Conservation (phyloP, 164 flowering plant genomes). For the Annona squamosa region DNA sequence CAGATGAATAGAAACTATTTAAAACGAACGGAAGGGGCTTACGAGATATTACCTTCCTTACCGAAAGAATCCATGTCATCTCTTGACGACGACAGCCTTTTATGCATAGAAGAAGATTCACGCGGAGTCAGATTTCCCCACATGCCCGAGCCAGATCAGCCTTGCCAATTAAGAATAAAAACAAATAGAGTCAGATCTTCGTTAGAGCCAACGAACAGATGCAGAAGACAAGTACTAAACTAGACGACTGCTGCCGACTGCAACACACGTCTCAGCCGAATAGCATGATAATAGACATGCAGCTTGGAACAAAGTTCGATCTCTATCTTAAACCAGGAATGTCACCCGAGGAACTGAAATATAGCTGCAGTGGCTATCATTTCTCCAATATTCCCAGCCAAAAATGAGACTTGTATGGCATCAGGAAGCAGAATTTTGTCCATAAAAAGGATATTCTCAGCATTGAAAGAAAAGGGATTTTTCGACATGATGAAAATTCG, state of each 20-base stretch:
- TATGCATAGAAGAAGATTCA: slow-evolving; percentile 39
- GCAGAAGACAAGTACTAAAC: too few relatives aligned
- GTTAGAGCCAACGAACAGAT: background rate
- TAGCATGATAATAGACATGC: too few relatives aligned
- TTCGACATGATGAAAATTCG: too few relatives aligned
- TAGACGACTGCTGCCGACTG: background rate
- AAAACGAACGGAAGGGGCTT: background rate
- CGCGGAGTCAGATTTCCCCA: slow-evolving; percentile 36
- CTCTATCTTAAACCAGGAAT: too few relatives aligned
- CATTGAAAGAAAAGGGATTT: too few relatives aligned
- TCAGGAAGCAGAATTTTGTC: too few relatives aligned
- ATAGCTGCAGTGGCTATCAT: too few relatives aligned
- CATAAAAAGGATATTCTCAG: too few relatives aligned
- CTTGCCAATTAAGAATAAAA: background rate
- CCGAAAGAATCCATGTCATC: slow-evolving; percentile 24
- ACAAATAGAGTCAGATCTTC: background rate
- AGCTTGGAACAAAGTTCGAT: too few relatives aligned
- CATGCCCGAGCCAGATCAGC: slow-evolving; percentile 23
- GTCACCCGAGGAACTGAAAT: too few relatives aligned
- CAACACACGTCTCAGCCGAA: background rate
- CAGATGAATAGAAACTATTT: background rate
- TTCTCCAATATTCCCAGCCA: too few relatives aligned
- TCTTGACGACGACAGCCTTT: slow-evolving; percentile 39
- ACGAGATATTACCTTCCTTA: slow-evolving; percentile 25
- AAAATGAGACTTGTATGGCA: too few relatives aligned